Base-by-base conservation (phyloP, 768 basidiomycete genomes). In the Tylopilus intermedius region DNA sequence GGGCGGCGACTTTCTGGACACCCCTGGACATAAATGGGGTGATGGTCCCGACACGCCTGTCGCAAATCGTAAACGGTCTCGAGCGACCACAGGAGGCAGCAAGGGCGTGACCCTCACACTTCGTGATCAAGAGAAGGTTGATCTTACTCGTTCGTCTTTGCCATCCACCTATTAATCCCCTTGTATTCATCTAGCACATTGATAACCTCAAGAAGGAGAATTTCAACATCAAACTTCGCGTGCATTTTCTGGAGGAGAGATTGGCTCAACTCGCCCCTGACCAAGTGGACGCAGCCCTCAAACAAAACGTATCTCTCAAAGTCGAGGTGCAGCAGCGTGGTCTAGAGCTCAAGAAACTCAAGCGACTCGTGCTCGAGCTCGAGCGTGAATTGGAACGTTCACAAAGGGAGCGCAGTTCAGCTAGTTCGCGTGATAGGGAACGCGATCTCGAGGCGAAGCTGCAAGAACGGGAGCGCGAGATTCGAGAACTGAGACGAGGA, bases 191-290 rank as follows among this genome's bases (percentile, higher is more conserved):
- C n/a, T 63, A 98, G 94, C 90, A 94, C 68, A 91, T 96, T 65
- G 93, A 98, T 71, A 84, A 84, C 56, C 81, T 94, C 63, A 94
- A 95, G 74, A 96, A 94, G 68, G 94, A 98, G 68, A 95, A 95
- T 76, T 97, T 98, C 69, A 88, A 86, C 63, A 85, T 99, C 66
- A 96, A 97, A 69, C 80, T 98, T 47, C 90, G 93, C 53, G 90
- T 97, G 3, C 93, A 96, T 65, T 95, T 96, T 67, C 80, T 96
- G 40, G 91, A 97, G 69, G 93, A 98, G 63, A 86, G 90, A 42
- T 79, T 99, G 14, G 87, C 88, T 2, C 84, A 90, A 61, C 82
- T 94, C 45, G 88, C 90, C 0, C 92, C 93, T 0, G 93, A 95
- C 67, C 88, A 96, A 63, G 88, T 94, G 67, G 89, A 96, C 62